Conservation (phyloP, 495 filamentous ascomycete genomes). For the Parathielavia hyrcaniae region DNA sequence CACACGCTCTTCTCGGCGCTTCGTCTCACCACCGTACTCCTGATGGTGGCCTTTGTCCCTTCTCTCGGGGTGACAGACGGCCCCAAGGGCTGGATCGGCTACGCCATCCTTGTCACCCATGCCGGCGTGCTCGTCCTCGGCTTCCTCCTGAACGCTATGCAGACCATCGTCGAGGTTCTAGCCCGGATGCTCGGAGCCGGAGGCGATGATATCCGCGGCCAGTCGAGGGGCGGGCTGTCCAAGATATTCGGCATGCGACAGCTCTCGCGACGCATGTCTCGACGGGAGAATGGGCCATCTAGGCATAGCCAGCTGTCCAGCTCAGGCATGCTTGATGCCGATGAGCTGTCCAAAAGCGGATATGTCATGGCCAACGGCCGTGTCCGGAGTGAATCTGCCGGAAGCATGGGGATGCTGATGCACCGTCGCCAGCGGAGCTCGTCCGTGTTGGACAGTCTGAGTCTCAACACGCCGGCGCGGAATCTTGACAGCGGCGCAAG, state of each 20-base stretch:
- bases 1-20: slow-evolving; percentile 77
- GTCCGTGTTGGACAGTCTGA: slow-evolving; percentile 40
- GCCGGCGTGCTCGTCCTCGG: slow-evolving; percentile 83
- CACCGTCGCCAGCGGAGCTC: slow-evolving; percentile 37
- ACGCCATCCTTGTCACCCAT: slow-evolving; percentile 82
- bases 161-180: slow-evolving; percentile 80
- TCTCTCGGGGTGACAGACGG: slow-evolving; percentile 68
- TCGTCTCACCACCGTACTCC: slow-evolving; percentile 68
- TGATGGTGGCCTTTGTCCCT: slow-evolving; percentile 84
- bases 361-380: slow-evolving; percentile 57
- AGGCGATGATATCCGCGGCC: slow-evolving; percentile 60
- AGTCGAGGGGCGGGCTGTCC: slow-evolving; percentile 76
- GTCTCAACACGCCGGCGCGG: slow-evolving; percentile 35
- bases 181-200: slow-evolving; percentile 77
- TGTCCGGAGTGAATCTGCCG: slow-evolving; percentile 71
- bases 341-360: slow-evolving; percentile 58
- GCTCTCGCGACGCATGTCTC: slow-evolving; percentile 66
- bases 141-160: slow-evolving; percentile 86
- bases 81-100: slow-evolving; percentile 89
- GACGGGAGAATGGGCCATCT: slow-evolving; percentile 49
- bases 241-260: slow-evolving; percentile 93
- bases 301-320: slow-evolving; percentile 74
- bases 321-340: slow-evolving; percentile 67
- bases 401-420: slow-evolving; percentile 68
- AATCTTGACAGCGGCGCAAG: slow-evolving; percentile 40